Conservation (phyloP, 805 yeast species). For the Vanderwaltozyma verrucispora region DNA sequence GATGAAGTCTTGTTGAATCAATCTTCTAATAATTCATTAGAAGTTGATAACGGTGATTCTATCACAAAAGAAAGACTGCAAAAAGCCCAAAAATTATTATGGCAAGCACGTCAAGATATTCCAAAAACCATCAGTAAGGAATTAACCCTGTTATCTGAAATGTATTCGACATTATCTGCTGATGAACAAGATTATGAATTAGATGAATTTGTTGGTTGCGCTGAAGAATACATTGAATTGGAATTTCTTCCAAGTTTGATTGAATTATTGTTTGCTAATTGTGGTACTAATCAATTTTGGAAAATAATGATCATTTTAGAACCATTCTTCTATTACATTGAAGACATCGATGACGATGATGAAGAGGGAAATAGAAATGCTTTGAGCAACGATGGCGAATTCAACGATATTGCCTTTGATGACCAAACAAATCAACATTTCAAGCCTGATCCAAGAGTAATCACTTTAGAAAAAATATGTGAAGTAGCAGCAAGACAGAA, state of each 20-base stretch:
- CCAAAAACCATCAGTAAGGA: conserved; percentile 29
- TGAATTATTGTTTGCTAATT: conserved; percentile 23
- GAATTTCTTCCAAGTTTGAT: conserved; percentile 27
- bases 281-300: conserved; percentile 25
- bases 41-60: conserved; percentile 5
- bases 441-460: conserved; percentile 28
- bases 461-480: conserved; percentile 28
- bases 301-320: conserved; percentile 28
- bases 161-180: conserved; percentile 28
- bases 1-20: not conserved
- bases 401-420: conserved; percentile 1
- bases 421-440: conserved; percentile 7
- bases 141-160: conserved; percentile 26
- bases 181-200: conserved; percentile 30
- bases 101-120: conserved; percentile 28
- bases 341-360: conserved; percentile 22
- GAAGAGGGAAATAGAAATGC: conserved; percentile 6
- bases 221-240: conserved; percentile 29
- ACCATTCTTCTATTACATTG: conserved; percentile 30
- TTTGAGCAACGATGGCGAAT: not conserved
- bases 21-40: not conserved
- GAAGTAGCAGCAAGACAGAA: conserved; percentile 30
- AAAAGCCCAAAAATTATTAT: conserved; percentile 24
- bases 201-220: conserved; percentile 30
- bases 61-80: conserved; percentile 22